Evolutionary conservation across 2,329 filamentous ascomycete genomes (phyloP), one percentile per base, ranked within the genome.

Genomic region (Epichloe elymi): DNA sequence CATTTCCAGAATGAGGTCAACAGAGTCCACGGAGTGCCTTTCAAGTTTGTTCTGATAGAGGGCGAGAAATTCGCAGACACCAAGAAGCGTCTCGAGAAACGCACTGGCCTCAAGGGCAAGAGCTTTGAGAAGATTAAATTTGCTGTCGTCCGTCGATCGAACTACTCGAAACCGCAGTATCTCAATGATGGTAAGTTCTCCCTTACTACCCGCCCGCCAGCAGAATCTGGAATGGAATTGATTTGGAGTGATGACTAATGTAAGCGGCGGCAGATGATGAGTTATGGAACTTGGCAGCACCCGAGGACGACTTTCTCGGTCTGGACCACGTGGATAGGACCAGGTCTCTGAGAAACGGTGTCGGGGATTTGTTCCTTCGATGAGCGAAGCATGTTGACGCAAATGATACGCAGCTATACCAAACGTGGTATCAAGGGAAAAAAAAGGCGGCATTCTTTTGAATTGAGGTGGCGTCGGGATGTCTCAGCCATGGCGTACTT

Each of bases 101-200:
- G 91, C 53, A 95, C 88, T 0, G 90, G 90, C 26, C 83, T 98
- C 70, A 96, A 96, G 69, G 94, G 93, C 67, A 98, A 98, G 74
- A 88, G 88, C 57, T 90, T 98, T 59, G 91, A 98, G 68, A 97
- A 97, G 75, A 93, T 98, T 68, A 96, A 94, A 68, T 96, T 98
- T 72, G 86, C 89, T 6, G 69, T 95, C 35, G 78, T 96, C 48
- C 74, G 82, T 65, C 75, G 86, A 64, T 76, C 80, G 48, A 73
- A 74, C 41, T 94, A 87, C 67, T 82, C 85, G 39, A 88, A 85
- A 62, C 85, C 89, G 26, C 78, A 81, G 53, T 94, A 94, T 70
- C 73, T 98, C 45, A 82, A 85, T 58, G 93, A 97, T 70, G 89
- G 91, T 95, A 72, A 74, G 83, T 66, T 14, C 65, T 15, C 4